These are phyloP conservation scores for Suhomyces sp. DNA, from an alignment of 805 yeast genomes.

Conservation along the genomic window DNA sequence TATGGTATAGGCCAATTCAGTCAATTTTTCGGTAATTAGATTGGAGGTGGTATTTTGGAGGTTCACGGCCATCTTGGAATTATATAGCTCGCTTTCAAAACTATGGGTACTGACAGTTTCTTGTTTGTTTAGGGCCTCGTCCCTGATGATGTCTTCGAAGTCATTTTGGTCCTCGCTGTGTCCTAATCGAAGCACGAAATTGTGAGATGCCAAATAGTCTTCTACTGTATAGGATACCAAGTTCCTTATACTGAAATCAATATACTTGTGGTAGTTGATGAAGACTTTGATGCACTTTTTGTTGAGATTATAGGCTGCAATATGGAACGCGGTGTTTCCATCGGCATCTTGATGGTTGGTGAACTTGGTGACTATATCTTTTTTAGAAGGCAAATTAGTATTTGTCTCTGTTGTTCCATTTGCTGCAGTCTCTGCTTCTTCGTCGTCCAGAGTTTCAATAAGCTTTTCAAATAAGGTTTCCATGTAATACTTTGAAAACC, in stretches of 20 bases:
- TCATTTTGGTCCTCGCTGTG: slow-evolving; percentile 3
- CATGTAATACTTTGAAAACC: slow-evolving; percentile 38
- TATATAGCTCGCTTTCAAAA: slow-evolving; percentile 37
- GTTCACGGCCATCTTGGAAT: slow-evolving; percentile 33
- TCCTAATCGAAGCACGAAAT: slow-evolving; percentile 23
- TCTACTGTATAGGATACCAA: slow-evolving; percentile 23
- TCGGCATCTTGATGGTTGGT: slow-evolving; percentile 88
- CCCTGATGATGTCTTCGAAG: not conserved
- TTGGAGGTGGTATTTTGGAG: slow-evolving; percentile 33
- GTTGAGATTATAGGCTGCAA: slow-evolving; percentile 57
- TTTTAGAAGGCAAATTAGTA: slow-evolving; percentile 11
- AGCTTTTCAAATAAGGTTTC: slow-evolving; percentile 35
- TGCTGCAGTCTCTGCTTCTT: slow-evolving; percentile 6
- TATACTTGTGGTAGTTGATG: slow-evolving; percentile 21
- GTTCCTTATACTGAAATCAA: slow-evolving; percentile 24
- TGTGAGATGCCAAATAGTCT: slow-evolving; percentile 28
- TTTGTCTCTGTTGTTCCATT: not conserved
- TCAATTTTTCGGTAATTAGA: slow-evolving; percentile 35
- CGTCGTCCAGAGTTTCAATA: slow-evolving; percentile 26
- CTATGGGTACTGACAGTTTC: slow-evolving; percentile 19
- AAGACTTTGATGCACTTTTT: slow-evolving; percentile 23
- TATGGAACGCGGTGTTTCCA: slow-evolving; percentile 93
- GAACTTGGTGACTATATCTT: slow-evolving; percentile 38
- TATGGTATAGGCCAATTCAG: slow-evolving; percentile 36
- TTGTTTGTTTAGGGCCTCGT: not conserved